A percentile compares a stretch with the other conserved stretches of the same genome.
Evolutionary conservation across 306 rosid genomes (phyloP).

Genomic region (Sesbania bispinosa): DNA sequence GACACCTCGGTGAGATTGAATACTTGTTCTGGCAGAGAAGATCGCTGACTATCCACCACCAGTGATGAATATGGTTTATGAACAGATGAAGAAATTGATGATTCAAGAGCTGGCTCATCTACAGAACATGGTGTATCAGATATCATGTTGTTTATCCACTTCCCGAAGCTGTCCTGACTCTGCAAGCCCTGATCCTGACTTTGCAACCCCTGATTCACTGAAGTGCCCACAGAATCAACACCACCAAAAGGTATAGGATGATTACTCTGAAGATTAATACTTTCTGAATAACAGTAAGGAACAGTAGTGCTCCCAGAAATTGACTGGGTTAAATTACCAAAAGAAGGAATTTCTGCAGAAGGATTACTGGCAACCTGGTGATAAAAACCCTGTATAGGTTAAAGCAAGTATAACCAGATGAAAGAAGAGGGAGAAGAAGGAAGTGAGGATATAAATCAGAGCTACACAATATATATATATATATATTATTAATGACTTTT

Average conservation of each 20-base stretch:
- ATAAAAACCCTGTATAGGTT: constrained; percentile 9
- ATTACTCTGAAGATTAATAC: constrained; percentile 25
- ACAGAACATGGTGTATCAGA: constrained; percentile 41
- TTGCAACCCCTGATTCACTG: too few relatives aligned
- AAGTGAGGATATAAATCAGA: not conserved
- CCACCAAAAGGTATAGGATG: constrained; percentile 27
- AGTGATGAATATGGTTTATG: constrained; percentile 43
- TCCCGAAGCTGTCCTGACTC: constrained; percentile 88
- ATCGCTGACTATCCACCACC: constrained; percentile 38
- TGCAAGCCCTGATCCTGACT: constrained; percentile 62
- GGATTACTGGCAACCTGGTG: constrained; percentile 46
- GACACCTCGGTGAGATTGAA: constrained; percentile 78
- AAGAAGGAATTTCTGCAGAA: constrained; percentile 42
- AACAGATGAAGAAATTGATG: constrained; percentile 44
- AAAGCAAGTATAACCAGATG: constrained; percentile 3
- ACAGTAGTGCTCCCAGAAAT: too few relatives aligned
- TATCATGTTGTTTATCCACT: constrained; percentile 56
- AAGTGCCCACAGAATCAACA: constrained; percentile 36
- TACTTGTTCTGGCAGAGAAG: constrained; percentile 58
- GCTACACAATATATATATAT: too few relatives aligned
- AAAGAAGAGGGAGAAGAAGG: not conserved
- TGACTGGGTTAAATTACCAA: constrained; percentile 31
- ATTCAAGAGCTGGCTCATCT: constrained; percentile 43
- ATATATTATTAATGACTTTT: too few relatives aligned
- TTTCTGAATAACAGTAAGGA: constrained; percentile 33